phyloP scores from a whole-genome alignment of 2,329 filamentous ascomycete genomes.

The Aspergillus hortae region DNA sequence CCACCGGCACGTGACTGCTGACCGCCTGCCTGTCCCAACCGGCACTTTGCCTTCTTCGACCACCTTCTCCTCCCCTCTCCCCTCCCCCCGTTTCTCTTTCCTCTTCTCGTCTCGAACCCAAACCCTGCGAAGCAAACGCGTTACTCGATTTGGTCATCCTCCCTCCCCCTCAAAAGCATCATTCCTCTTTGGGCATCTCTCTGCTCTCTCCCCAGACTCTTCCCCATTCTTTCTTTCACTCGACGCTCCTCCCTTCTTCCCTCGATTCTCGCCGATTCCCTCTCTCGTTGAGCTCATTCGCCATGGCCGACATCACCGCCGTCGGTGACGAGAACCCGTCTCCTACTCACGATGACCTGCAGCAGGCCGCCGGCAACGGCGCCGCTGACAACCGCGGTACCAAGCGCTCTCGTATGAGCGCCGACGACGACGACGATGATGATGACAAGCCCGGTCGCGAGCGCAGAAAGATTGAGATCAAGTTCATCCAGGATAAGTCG shows the following conservation, averaged over 20 bases:
- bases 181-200: slow-evolving; percentile 44
- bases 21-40: slow-evolving; percentile 25
- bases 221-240: slow-evolving; percentile 10
- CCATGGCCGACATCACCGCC: slow-evolving; percentile 76
- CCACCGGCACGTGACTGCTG: slow-evolving; percentile 24
- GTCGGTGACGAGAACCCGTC: slow-evolving; percentile 72
- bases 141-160: slow-evolving; percentile 47
- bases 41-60: slow-evolving; percentile 36
- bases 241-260: slow-evolving; percentile 8
- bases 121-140: slow-evolving; percentile 44
- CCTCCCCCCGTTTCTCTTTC: slow-evolving; percentile 25
- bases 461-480: slow-evolving; percentile 99
- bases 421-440: slow-evolving; percentile 95
- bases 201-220: slow-evolving; percentile 17
- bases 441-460: slow-evolving; percentile 97
- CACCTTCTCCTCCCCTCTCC: slow-evolving; percentile 24
- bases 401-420: slow-evolving; percentile 79
- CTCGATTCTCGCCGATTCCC: slow-evolving; percentile 9
- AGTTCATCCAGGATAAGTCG: slow-evolving; percentile 99
- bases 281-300: slow-evolving; percentile 11
- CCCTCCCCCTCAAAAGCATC: slow-evolving; percentile 37
- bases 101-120: slow-evolving; percentile 36
- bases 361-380: slow-evolving; percentile 63
- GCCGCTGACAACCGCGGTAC: slow-evolving; percentile 72
- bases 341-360: slow-evolving; percentile 69